A percentile compares a stretch with the other conserved stretches of the same genome.
phyloP scores from a whole-genome alignment of 345 rosid genomes.

The Toxicodendron radicans region DNA sequence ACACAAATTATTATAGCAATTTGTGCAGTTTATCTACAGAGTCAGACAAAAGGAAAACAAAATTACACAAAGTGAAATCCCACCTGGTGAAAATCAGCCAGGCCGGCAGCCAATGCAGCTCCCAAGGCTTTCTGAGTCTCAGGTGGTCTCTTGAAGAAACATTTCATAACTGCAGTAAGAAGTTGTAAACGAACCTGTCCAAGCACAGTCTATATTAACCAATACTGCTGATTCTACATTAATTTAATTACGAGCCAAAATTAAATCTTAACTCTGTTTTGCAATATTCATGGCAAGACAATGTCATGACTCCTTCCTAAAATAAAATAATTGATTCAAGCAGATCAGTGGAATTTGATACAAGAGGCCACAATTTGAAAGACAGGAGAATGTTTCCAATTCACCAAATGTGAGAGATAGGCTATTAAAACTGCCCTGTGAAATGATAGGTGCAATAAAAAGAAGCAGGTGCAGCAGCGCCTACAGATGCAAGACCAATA shows the following conservation, averaged over 20 bases:
- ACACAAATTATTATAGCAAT: slow-evolving; percentile 12
- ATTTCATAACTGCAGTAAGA: slow-evolving; percentile 91
- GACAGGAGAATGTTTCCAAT: not conserved
- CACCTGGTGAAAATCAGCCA: slow-evolving; percentile 93
- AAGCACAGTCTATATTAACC: slow-evolving; percentile 20
- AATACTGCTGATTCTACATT: slow-evolving; percentile 13
- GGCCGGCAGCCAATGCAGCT: slow-evolving; percentile 79
- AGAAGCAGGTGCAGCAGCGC: not conserved
- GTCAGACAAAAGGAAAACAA: not conserved
- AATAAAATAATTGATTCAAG: not conserved
- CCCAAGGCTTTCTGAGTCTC: slow-evolving; percentile 94
- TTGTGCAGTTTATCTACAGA: not conserved
- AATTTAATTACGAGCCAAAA: not conserved
- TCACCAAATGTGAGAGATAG: not conserved
- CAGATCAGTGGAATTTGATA: not conserved
- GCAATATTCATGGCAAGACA: not conserved
- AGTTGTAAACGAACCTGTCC: slow-evolving; percentile 95
- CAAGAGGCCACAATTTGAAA: not conserved
- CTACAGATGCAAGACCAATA: slow-evolving; percentile 4
- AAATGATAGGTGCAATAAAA: not conserved
- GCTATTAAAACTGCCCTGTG: not conserved
- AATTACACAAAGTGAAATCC: slow-evolving; percentile 1
- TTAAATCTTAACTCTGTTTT: not conserved
- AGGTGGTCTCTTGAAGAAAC: slow-evolving; percentile 94
- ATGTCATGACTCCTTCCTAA: not conserved